Conservation (phyloP, 2,329 filamentous ascomycete genomes). For the Talaromyces sp. region DNA sequence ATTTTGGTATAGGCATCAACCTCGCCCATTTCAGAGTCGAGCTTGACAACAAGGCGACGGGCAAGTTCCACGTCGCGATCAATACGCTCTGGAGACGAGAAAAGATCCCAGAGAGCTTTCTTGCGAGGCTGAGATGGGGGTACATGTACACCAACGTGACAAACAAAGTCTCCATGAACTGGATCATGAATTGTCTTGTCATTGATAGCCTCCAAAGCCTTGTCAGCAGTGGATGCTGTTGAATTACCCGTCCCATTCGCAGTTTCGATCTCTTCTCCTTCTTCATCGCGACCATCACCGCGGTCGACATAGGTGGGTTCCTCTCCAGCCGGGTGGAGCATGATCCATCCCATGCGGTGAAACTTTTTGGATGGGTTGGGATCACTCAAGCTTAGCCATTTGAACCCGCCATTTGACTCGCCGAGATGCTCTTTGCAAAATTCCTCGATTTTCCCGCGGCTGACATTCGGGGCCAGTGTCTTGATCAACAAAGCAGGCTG, state of each 20-base stretch:
- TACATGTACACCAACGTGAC: slow-evolving; percentile 92
- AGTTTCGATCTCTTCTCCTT: slow-evolving; percentile 48
- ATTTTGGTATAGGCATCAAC: slow-evolving; percentile 74
- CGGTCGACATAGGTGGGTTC: slow-evolving; percentile 60
- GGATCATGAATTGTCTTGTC: slow-evolving; percentile 96
- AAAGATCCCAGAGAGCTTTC: slow-evolving; percentile 95
- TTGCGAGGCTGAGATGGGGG: slow-evolving; percentile 80
- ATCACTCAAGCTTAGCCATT: slow-evolving; percentile 92
- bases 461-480: slow-evolving; percentile 94
- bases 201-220: slow-evolving; percentile 88
- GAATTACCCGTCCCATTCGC: slow-evolving; percentile 25
- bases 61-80: slow-evolving; percentile 84
- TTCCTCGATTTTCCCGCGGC: slow-evolving; percentile 82
- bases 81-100: slow-evolving; percentile 88
- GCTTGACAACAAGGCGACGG: slow-evolving; percentile 72
- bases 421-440: slow-evolving; percentile 94
- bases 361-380: slow-evolving; percentile 96
- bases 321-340: slow-evolving; percentile 77
- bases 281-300: slow-evolving; percentile 66
- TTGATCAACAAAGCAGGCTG: slow-evolving; percentile 96
- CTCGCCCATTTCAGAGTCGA: slow-evolving; percentile 76
- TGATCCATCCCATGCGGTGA: slow-evolving; percentile 97
- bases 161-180: slow-evolving; percentile 89
- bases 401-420: slow-evolving; percentile 85
- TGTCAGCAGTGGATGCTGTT: slow-evolving; percentile 59